Base-by-base conservation (phyloP, 352 stramenopile species). In the Phytophthora idaei region DNA sequence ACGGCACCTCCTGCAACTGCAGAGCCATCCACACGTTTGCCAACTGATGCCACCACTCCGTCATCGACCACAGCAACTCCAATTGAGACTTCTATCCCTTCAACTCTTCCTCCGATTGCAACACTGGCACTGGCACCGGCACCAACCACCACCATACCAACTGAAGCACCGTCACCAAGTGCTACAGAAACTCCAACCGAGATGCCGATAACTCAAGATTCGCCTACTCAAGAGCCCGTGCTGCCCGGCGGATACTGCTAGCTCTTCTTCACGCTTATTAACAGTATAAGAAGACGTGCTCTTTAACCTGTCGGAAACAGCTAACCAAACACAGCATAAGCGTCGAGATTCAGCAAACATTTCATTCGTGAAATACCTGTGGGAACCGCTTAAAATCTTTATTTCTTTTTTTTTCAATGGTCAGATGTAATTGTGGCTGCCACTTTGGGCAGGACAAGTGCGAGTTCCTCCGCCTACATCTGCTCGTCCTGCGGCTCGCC, bases 401-500 rank as follows among this genome's bases (percentile, higher is more conserved):
- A 21, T 21, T 21, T 21, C 21, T 21, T 21, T 21, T 21, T 21
- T 21, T 21, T 21, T 21, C 21, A 21, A 21, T 21, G 21, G 21
- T 21, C 21, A 21, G 0, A 21, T 21, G 21, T 21, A 21, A 21
- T 21, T 21, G 21, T 21, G 21, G 21, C 21, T 21, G 21, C 21
- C 21, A 21, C 21, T 21, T 55, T 4, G 32, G 48, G 34, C 50
- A 57, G n/a, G 8, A 31, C 17, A 57, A 11, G 15, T 45, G 21
- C 21, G 39, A 21, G 14, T 51, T 10, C 17, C 11, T 47, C 27
- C 41, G 21, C 64, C 47, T 76, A 87, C 77, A 87, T 87, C 36
- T 78, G 64, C 47, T 88, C 79, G 57, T 88, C 79, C 46, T 85
- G 77, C 11, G 75, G 77, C 47, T 90, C 83, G 3, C 71, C 73